Conservation (phyloP, 2,329 filamentous ascomycete species). For the Aspergillus hiratsukae region DNA sequence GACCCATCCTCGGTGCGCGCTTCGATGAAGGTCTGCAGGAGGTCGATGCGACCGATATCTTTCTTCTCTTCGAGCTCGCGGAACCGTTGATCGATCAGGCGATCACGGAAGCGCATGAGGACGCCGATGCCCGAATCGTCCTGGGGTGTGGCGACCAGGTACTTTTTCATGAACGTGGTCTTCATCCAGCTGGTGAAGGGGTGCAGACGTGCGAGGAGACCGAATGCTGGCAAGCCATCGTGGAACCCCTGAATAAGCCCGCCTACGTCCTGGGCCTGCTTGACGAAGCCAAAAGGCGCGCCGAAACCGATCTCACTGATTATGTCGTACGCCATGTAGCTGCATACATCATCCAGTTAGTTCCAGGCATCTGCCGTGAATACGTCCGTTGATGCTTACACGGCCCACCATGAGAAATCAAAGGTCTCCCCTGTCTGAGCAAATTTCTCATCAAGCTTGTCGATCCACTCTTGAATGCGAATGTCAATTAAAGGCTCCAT, state of each 20-base stretch:
- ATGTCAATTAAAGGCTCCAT: constrained; percentile 56
- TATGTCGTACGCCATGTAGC: constrained; percentile 55
- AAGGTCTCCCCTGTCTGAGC: constrained; percentile 43
- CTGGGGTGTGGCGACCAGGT: constrained; percentile 51
- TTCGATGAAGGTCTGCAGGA: constrained; percentile 50
- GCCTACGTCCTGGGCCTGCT: constrained; percentile 49
- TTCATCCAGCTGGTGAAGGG: constrained; percentile 55
- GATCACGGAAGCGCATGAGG: constrained; percentile 56
- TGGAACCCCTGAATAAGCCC: constrained; percentile 54
- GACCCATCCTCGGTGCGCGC: constrained; percentile 43
- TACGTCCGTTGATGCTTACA: constrained; percentile 25
- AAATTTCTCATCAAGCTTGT: constrained; percentile 46
- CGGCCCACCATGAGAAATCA: constrained; percentile 55
- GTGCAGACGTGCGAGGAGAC: constrained; percentile 49
- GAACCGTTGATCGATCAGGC: constrained; percentile 47
- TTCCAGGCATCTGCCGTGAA: background rate
- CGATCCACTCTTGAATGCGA: constrained; percentile 49
- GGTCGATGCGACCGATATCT: constrained; percentile 44
- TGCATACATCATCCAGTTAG: constrained; percentile 7
- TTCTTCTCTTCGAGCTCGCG: constrained; percentile 46
- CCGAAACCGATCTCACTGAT: constrained; percentile 56
- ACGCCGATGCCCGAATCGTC: constrained; percentile 53
- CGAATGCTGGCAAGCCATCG: constrained; percentile 49
- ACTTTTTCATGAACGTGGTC: constrained; percentile 49
- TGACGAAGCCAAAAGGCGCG: constrained; percentile 53